These are phyloP conservation scores for Hippophae rhamnoides DNA, from an alignment of 306 rosid genomes.

Conservation along the genomic window DNA sequence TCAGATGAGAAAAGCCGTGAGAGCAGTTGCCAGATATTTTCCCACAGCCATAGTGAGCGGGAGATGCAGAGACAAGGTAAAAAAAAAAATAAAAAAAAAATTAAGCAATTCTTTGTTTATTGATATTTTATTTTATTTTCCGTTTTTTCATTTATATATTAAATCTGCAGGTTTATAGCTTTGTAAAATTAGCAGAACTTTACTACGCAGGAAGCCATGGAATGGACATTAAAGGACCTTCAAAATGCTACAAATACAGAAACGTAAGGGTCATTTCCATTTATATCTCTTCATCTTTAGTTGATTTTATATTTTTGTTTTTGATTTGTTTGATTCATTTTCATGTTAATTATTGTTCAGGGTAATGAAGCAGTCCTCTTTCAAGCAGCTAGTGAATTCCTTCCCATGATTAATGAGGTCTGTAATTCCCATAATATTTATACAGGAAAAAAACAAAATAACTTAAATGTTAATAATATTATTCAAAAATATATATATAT, in stretches of 20 bases:
- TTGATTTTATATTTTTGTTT: constrained; percentile 1
- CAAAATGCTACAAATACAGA: constrained; percentile 33
- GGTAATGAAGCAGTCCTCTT: constrained; percentile 41
- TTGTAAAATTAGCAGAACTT: constrained; percentile 64
- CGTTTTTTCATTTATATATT: not conserved
- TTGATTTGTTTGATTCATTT: constrained; percentile 2
- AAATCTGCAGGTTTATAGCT: constrained; percentile 51
- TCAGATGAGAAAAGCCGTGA: constrained; percentile 79
- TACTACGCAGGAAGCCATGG: constrained; percentile 98
- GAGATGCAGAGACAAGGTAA: constrained; percentile 79
- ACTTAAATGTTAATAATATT: too few species aligned
- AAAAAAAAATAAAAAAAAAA: not conserved
- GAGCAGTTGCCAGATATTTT: constrained; percentile 53
- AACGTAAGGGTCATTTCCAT: constrained; percentile 35
- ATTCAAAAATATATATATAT: too few species aligned
- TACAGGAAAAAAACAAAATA: not conserved
- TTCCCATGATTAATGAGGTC: constrained; percentile 86
- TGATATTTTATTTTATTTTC: not conserved
- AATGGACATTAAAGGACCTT: constrained; percentile 91
- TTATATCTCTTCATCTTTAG: too few species aligned
- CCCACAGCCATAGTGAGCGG: constrained; percentile 94
- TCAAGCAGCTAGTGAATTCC: constrained; percentile 79
- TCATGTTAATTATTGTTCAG: constrained; percentile 33
- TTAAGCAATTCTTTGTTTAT: not conserved
- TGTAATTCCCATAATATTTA: not conserved